Evolutionary conservation across 176 grass and related monocot species (phyloP).

Genomic region (Otatea glauca): DNA sequence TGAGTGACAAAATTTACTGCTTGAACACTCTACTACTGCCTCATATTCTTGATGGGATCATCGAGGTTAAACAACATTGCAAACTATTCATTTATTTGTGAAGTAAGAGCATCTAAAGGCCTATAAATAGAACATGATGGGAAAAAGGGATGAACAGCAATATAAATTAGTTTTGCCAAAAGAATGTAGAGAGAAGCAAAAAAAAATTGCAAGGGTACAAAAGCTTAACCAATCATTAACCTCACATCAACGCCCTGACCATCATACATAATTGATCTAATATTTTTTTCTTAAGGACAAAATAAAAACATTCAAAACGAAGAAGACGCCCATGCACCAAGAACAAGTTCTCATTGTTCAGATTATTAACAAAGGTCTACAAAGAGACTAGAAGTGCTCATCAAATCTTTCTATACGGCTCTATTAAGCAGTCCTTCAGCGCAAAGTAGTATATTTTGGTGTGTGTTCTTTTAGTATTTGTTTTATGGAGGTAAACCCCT

Average conservation of each 20-base stretch:
- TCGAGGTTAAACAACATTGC: not conserved
- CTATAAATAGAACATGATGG: no score
- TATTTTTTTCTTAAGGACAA: not conserved
- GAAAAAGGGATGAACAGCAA: no score
- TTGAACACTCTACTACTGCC: not conserved
- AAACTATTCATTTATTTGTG: not conserved
- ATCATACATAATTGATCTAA: no score
- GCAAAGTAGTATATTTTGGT: not conserved
- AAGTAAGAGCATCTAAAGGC: no score
- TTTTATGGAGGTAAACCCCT: not conserved
- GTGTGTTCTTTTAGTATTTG: not conserved
- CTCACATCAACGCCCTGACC: no score
- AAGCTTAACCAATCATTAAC: no score
- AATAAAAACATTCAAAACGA: not conserved
- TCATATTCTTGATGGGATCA: no score
- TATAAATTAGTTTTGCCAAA: no score
- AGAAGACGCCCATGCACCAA: not conserved
- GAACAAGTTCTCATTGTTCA: not conserved
- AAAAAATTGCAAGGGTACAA: no score
- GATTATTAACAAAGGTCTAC: not conserved
- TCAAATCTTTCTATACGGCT: not conserved
- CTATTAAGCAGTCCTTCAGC: not conserved
- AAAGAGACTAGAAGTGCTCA: not conserved
- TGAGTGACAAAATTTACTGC: not conserved
- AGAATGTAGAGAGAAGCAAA: no score